Evolutionary conservation across 78 protist genomes (phyloP).

Genomic region (Mantamonas sphyraenae): DNA sequence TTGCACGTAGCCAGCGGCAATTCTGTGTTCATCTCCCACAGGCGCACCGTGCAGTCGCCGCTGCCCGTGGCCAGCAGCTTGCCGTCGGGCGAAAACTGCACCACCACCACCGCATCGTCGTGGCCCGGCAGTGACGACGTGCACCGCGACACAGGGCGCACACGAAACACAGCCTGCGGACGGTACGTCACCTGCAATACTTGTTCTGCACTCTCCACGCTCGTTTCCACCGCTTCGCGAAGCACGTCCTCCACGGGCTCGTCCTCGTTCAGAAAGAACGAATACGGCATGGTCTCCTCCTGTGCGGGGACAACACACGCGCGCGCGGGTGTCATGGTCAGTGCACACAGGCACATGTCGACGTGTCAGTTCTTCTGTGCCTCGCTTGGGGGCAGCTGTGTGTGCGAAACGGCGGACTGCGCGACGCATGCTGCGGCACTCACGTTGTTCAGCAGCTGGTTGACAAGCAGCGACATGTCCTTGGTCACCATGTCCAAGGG

Average conservation of each 20-base stretch:
- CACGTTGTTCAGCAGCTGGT: not conserved
- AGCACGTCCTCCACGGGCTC: constrained; percentile 29
- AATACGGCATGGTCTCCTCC: not conserved
- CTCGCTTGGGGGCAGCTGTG: constrained; percentile 5
- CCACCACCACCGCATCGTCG: not conserved
- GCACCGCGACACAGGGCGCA: constrained; percentile 81
- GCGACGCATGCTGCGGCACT: not conserved
- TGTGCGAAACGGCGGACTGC: not conserved
- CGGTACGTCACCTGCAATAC: constrained; percentile 46
- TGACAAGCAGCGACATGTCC: constrained; percentile 1
- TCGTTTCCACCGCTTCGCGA: constrained; percentile 9
- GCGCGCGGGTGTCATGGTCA: not conserved
- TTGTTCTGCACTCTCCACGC: constrained; percentile 27
- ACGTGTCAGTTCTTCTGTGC: not conserved
- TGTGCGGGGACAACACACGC: not conserved
- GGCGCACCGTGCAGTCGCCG: constrained; percentile 79
- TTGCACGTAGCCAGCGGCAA: constrained; percentile 56
- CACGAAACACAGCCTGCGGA: constrained; percentile 91
- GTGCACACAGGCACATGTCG: not conserved
- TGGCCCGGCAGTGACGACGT: not conserved
- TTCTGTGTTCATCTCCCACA: constrained; percentile 87
- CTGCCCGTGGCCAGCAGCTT: constrained; percentile 44
- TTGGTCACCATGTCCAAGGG: constrained; percentile 14
- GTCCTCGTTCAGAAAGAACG: constrained; percentile 50
- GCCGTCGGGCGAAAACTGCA: constrained; percentile 51